Base-by-base conservation (phyloP, 768 basidiomycete genomes). In the Boletales sp. region DNA sequence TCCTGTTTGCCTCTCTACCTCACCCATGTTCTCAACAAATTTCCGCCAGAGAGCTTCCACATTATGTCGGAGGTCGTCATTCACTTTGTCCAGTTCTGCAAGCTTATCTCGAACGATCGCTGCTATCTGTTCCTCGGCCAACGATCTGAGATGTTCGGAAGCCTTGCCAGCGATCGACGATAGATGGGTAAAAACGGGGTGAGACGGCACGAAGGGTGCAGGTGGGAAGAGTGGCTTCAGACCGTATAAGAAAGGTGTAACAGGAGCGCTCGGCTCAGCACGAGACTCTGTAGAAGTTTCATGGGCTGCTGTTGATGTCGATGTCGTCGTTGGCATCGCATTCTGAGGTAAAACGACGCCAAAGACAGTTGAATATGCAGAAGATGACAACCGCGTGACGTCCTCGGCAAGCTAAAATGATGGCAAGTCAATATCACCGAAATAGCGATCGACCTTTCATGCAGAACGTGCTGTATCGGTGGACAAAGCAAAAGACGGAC, bases 181-280 rank as follows among this genome's bases (percentile, higher is more conserved):
- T 30, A 91, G 72, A 63, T 87, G 82, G 38, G 72, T 53, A 60
- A 90, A 91, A 37, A 82, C 78, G 8, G 82, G 81, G 57, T 91
- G 86, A 15, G 84, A 81, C 8, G 89, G 84, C 0, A 84, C 79
- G 66, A 87, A 90, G 15, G 89, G 88, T 18, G 84, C 80, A 15
- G 87, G 87, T 24, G 82, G 80, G 63, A 89, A 86, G 35, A 90
- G 68, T 6, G 84, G 76, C 35, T 76, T 75, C 54, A 86, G 56
- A 49, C 74, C 66, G 35, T 80, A 76, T 39, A 90, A 70, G 63
- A 76, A 75, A 40, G 69, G 60, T 17, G 54, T 57, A 5, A 57
- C 53, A 15, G 69, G 59, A 27, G 45, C 8, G 38, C 11, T 47
- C 27, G 63, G 53, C 40, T 66, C 64, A 10, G 70, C 56, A 37